These are phyloP conservation scores for Nicotiana tabacum DNA, from an alignment of 257 asterid genomes.

Conservation along the genomic window DNA sequence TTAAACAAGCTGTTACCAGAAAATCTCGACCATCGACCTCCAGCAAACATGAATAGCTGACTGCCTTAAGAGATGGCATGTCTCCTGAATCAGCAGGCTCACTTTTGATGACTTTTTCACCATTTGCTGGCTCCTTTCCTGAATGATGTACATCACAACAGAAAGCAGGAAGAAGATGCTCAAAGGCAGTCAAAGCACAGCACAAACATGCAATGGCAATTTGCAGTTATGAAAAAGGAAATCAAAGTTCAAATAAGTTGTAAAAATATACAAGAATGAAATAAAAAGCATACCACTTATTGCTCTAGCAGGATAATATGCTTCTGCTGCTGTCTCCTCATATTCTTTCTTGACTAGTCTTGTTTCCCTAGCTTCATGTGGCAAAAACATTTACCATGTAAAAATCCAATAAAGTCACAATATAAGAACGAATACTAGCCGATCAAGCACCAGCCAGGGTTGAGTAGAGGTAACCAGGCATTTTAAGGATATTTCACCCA, in stretches of 20 bases:
- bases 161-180: neutral
- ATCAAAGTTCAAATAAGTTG: neutral
- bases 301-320: neutral
- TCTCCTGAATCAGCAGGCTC: conserved; percentile 12
- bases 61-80: neutral
- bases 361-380: conserved; percentile 4
- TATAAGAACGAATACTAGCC: neutral
- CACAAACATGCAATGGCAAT: neutral
- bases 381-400: neutral
- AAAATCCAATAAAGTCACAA: neutral
- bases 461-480: neutral
- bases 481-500: neutral
- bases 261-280: neutral
- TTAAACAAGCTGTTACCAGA: conserved; percentile 20
- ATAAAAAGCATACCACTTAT: conserved; percentile 11
- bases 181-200: neutral
- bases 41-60: conserved; percentile 1
- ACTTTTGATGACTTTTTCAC: conserved; percentile 5
- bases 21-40: conserved; percentile 4
- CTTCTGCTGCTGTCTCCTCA: neutral
- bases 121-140: neutral
- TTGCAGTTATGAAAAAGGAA: neutral
- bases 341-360: conserved; percentile 7
- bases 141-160: neutral
- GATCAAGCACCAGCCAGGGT: neutral